Evolutionary conservation across 176 grass and related monocot species (phyloP).

Genomic region (Lolium multiflorum): DNA sequence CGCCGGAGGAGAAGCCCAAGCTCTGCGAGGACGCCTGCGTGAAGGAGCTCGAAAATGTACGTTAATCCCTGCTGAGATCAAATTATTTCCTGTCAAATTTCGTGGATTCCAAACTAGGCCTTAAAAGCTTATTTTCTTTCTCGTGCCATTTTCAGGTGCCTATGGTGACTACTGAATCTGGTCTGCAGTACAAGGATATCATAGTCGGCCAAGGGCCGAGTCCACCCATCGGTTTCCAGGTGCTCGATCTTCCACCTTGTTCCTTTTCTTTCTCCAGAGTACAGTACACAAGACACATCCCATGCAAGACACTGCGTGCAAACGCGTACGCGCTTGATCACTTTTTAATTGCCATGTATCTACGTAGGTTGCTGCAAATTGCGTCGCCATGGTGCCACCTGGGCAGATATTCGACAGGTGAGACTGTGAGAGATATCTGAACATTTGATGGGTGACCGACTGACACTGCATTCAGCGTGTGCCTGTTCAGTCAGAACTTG

Average conservation of each 20-base stretch:
- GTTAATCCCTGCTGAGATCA: background rate
- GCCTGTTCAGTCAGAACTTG: background rate
- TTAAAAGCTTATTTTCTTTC: background rate
- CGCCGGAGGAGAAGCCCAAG: slow-evolving; percentile 92
- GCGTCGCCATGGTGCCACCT: slow-evolving; percentile 82
- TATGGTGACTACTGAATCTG: slow-evolving; percentile 89
- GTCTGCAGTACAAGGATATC: slow-evolving; percentile 94
- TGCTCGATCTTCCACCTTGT: background rate
- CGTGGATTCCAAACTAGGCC: no score
- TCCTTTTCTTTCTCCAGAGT: background rate
- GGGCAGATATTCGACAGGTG: slow-evolving; percentile 92
- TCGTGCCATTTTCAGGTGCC: slow-evolving; percentile 51
- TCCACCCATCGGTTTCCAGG: slow-evolving; percentile 92
- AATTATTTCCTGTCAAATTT: no score
- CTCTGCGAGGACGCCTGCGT: slow-evolving; percentile 76
- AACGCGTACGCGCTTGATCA: background rate
- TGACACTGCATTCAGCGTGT: background rate
- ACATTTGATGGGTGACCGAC: background rate
- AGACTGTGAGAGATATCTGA: slow-evolving; percentile 32
- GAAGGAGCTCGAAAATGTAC: slow-evolving; percentile 89
- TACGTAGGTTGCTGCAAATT: slow-evolving; percentile 91
- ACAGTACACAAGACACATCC: background rate
- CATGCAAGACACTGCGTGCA: background rate
- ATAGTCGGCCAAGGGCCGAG: slow-evolving; percentile 75
- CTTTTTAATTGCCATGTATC: slow-evolving; percentile 34